Evolutionary conservation across 495 filamentous ascomycete genomes (phyloP), one percentile per base, ranked within the genome.

Genomic region (Aspergillus ellipticus): DNA sequence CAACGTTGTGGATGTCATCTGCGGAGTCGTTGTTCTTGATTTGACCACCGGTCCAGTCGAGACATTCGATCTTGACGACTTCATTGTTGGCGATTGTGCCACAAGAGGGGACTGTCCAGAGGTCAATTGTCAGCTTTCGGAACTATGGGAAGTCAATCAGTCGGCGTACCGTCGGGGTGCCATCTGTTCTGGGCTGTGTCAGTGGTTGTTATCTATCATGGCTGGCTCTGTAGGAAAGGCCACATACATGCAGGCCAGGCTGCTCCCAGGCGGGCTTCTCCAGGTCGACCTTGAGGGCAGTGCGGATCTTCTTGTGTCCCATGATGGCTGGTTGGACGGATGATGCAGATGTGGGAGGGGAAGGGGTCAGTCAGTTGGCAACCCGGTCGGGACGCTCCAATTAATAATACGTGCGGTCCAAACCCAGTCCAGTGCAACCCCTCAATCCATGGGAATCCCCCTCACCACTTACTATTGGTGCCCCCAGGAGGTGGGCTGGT

Each of bases 41-140:
- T 60, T 96, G 92, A 1, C 92, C 92, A 15, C 90, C 90, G 57
- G 79, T 80, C 85, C 89, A 93, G 71, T 97, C 93, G 19, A 96
- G 74, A 61, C 93, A 97, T 79, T 96, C 90, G 62, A 97, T 93
- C 74, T 96, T 96, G 57, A 96, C 92, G 3, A 89, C 85, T 70
- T 97, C 93, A 35, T 85, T 85, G 67, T 93, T 87, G 60, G 85
- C 84, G 67, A 97, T 94, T 42, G 82, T 85, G 29, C 80, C 88
- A 37, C 74, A 78, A 51, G 81, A 82, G 11, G 93, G 93, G 60
- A 97, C 90, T 93, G 42, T 51, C n/a, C n/a, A n/a, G n/a, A n/a
- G n/a, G n/a, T n/a, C n/a, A n/a, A n/a, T n/a, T n/a, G n/a, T n/a
- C n/a, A n/a, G n/a, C n/a, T n/a, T n/a, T n/a, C n/a, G n/a, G n/a